Conservation (phyloP, 306 rosid genomes). For the Cyclanthera cordifolia region DNA sequence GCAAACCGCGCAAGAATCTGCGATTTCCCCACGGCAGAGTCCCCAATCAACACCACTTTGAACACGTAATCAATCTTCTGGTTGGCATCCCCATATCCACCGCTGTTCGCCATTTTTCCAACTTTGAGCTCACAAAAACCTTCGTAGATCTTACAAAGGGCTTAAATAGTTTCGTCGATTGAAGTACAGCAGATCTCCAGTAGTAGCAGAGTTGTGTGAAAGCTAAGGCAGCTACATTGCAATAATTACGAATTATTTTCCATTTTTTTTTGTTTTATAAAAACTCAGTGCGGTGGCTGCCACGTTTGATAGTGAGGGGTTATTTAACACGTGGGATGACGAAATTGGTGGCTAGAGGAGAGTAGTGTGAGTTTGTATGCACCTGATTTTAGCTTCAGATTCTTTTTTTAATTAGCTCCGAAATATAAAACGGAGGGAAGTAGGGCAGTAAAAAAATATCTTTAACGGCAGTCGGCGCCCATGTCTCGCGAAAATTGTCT, state of each 20-base stretch:
- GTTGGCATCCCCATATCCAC: constrained; percentile 61
- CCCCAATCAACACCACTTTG: constrained; percentile 91
- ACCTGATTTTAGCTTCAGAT: not conserved
- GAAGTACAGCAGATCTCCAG: constrained; percentile 7
- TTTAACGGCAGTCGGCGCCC: not conserved
- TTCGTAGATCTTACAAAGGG: not conserved
- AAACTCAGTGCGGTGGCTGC: not conserved
- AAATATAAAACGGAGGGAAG: not conserved
- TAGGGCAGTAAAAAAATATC: not conserved
- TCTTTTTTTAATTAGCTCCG: not conserved
- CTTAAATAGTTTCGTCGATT: not conserved
- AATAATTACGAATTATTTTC: not conserved
- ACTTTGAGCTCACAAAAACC: not conserved
- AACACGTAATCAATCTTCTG: constrained; percentile 95
- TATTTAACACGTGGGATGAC: not conserved
- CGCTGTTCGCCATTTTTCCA: constrained; percentile 52
- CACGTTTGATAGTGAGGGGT: not conserved
- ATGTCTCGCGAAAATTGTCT: not conserved
- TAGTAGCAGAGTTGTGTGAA: constrained; percentile 2
- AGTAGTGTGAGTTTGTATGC: not conserved
- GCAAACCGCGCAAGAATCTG: constrained; percentile 92
- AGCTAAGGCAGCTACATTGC: not conserved
- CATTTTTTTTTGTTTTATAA: not conserved
- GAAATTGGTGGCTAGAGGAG: not conserved
- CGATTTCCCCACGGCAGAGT: constrained; percentile 94